Conservation (phyloP, 768 basidiomycete species). For the Kwoniella sp. region DNA sequence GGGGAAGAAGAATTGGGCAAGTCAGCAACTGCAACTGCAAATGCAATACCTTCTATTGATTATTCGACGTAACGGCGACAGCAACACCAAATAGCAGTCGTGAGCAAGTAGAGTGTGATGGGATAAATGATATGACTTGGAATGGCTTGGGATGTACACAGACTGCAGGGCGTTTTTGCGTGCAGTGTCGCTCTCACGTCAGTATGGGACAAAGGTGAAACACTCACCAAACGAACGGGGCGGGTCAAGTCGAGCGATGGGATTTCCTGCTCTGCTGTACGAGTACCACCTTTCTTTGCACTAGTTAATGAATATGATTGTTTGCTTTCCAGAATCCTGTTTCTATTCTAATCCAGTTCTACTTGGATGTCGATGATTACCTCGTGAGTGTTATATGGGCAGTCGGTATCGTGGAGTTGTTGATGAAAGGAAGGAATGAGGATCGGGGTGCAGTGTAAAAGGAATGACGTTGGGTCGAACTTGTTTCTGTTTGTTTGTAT, state of each 20-base stretch:
- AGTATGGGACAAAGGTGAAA: conserved; percentile 14
- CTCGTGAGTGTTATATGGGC: neutral
- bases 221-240: conserved; percentile 24
- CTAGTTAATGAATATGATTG: too few relatives aligned
- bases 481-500: neutral
- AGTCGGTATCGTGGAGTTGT: neutral
- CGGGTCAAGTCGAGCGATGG: conserved; percentile 5
- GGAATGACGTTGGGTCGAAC: neutral
- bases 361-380: neutral
- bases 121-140: too few relatives aligned
- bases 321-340: conserved; percentile 16
- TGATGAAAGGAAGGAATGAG: conserved; percentile 1
- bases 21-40: too few relatives aligned
- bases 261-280: neutral
- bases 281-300: neutral
- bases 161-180: neutral
- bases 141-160: conserved; percentile 7
- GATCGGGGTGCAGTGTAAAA: neutral
- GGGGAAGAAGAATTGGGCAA: neutral
- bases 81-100: too few relatives aligned
- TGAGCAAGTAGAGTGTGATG: too few relatives aligned
- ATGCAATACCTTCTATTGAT: neutral
- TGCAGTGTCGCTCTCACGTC: neutral
- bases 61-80: neutral
- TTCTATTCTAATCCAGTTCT: neutral